Evolutionary conservation across 2,329 filamentous ascomycete genomes (phyloP).

Genomic region (Dissoconium aciculare): DNA sequence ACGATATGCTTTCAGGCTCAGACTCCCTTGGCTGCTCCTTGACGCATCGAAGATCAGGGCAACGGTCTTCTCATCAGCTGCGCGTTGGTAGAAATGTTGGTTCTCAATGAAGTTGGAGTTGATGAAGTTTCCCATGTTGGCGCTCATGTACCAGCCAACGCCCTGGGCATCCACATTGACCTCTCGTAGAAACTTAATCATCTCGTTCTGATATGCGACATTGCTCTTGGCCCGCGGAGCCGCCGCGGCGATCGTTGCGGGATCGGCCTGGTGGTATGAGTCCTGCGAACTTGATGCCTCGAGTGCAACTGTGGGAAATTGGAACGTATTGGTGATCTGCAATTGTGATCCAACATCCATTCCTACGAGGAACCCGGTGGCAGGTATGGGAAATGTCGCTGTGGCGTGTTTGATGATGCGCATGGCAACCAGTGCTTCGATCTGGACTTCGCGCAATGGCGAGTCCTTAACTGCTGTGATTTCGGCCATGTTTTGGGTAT

Average conservation of each 20-base stretch:
- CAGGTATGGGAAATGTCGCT: constrained; percentile 70
- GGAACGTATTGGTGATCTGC: constrained; percentile 88
- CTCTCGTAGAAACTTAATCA: constrained; percentile 92
- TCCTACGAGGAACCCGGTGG: constrained; percentile 81
- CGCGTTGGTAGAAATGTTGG: constrained; percentile 92
- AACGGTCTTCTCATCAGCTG: constrained; percentile 70
- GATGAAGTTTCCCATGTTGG: constrained; percentile 97
- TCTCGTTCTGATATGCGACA: constrained; percentile 77
- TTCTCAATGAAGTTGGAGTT: constrained; percentile 94
- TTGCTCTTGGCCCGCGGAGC: constrained; percentile 89
- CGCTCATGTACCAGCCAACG: constrained; percentile 96
- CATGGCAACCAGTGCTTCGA: constrained; percentile 93
- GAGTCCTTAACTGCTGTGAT: constrained; percentile 27
- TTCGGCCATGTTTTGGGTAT: constrained; percentile 16
- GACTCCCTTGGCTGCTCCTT: constrained; percentile 78
- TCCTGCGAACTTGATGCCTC: constrained; percentile 48
- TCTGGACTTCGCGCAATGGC: constrained; percentile 58
- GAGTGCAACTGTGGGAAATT: constrained; percentile 58
- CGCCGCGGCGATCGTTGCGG: constrained; percentile 63
- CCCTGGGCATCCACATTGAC: constrained; percentile 98
- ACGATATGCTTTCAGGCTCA: constrained; percentile 83
- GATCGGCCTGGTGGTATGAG: constrained; percentile 54
- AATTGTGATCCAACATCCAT: constrained; percentile 74
- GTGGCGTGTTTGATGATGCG: constrained; percentile 96
- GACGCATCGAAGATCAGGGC: constrained; percentile 90